Evolutionary conservation across 148 eudicot species (phyloP).

Genomic region (Simmondsia chinensis): DNA sequence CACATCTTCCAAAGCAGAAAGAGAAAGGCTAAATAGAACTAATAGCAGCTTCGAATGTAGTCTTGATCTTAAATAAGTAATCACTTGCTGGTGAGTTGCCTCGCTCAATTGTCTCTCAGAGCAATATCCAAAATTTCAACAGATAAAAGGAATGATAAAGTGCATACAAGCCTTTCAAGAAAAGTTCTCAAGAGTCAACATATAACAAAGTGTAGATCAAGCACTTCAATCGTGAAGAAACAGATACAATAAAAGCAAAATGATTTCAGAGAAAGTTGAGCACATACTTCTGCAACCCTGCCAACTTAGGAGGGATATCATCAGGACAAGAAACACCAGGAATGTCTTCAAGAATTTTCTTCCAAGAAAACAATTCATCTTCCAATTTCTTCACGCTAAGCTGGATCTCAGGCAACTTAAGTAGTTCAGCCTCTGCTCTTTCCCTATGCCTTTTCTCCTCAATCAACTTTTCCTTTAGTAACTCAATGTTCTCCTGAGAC

Average conservation of each 20-base stretch:
- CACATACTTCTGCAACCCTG: slow-evolving; percentile 75
- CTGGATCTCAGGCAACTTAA: slow-evolving; percentile 55
- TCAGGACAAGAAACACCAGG: slow-evolving; percentile 77
- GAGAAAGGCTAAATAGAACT: no score
- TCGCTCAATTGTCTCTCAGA: no score
- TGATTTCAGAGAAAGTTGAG: slow-evolving; percentile 1
- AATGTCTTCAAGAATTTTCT: slow-evolving; percentile 46
- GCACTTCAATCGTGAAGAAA: not conserved
- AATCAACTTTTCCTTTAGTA: slow-evolving; percentile 69
- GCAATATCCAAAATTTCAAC: no score
- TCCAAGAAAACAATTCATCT: slow-evolving; percentile 82
- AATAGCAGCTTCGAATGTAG: no score
- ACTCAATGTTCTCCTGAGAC: slow-evolving; percentile 60
- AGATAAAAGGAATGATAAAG: no score
- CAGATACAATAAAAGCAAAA: not conserved
- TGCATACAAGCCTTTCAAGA: no score
- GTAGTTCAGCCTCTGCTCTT: slow-evolving; percentile 64
- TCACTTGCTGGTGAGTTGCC: no score
- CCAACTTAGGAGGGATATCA: slow-evolving; percentile 64
- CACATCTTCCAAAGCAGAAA: no score
- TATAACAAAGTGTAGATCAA: not conserved
- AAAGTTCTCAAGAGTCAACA: no score
- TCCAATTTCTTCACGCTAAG: slow-evolving; percentile 39
- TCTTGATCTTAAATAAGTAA: no score
- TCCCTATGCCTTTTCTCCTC: slow-evolving; percentile 79